Conservation (phyloP, 176 grass and related monocot species). For the Carex kokanica region DNA sequence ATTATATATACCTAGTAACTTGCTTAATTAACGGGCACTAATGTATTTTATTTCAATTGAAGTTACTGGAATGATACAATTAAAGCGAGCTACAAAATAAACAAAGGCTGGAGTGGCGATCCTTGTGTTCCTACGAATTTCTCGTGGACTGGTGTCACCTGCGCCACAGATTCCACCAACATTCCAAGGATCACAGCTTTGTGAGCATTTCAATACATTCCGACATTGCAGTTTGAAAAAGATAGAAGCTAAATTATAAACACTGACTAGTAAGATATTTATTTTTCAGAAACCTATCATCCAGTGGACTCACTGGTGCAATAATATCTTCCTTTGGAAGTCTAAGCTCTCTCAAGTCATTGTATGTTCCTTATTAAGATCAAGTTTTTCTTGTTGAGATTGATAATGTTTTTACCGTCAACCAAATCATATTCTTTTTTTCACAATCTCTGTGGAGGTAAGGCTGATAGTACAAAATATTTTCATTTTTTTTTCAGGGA, state of each 20-base stretch:
- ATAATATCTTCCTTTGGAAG: constrained; percentile 31
- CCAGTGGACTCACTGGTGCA: constrained; percentile 27
- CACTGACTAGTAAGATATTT: not conserved
- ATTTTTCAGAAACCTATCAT: constrained; percentile 39
- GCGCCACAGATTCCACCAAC: too few relatives aligned
- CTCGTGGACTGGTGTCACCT: too few relatives aligned
- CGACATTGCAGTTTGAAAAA: not conserved
- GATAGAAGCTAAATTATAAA: too few relatives aligned
- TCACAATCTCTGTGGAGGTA: not conserved
- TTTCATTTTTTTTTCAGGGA: constrained; percentile 35
- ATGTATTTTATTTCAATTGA: not conserved
- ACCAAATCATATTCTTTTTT: not conserved
- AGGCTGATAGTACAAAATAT: not conserved
- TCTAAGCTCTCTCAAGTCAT: constrained; percentile 30
- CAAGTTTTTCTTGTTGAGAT: not conserved
- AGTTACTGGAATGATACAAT: too few relatives aligned
- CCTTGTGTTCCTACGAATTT: too few relatives aligned
- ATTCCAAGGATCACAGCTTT: too few relatives aligned
- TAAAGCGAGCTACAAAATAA: too few relatives aligned
- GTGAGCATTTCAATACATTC: not conserved
- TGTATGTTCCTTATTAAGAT: constrained; percentile 28
- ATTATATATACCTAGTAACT: too few relatives aligned
- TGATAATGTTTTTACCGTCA: not conserved
- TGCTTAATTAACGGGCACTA: not conserved
- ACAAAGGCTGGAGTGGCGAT: too few relatives aligned